phyloP scores from a whole-genome alignment of 805 yeast species.

The Candida rishiriensis region DNA sequence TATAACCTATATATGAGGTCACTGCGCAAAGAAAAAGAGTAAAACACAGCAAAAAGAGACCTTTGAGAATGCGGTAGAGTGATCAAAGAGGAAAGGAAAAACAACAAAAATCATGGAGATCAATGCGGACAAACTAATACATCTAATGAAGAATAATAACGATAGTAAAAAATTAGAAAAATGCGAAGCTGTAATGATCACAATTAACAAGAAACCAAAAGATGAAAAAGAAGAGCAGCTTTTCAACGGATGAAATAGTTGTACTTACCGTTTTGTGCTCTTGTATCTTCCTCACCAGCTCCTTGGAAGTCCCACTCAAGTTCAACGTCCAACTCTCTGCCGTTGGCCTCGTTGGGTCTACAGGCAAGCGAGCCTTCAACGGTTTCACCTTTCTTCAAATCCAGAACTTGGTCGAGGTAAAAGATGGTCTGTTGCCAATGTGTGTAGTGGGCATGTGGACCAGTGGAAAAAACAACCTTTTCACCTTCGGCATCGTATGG shows the following conservation, averaged over 20 bases:
- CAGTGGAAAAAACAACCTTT: constrained; percentile 79
- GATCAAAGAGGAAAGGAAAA: too few species aligned
- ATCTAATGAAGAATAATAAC: too few species aligned
- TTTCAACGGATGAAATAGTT: constrained; percentile 67
- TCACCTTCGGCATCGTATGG: constrained; percentile 52
- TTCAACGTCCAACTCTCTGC: constrained; percentile 85
- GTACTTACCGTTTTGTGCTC: constrained; percentile 56
- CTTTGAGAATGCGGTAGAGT: too few species aligned
- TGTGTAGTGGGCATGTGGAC: constrained; percentile 90
- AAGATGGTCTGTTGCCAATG: constrained; percentile 99
- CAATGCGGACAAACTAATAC: too few species aligned
- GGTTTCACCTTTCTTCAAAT: constrained; percentile 68
- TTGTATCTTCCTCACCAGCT: constrained; percentile 30
- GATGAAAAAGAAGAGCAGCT: not conserved
- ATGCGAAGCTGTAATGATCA: not conserved
- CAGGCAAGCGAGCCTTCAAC: constrained; percentile 69
- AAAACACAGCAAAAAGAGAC: too few species aligned
- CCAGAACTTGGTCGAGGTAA: constrained; percentile 78
- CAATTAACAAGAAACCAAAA: not conserved
- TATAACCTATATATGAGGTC: too few species aligned
- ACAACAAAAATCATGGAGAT: too few species aligned
- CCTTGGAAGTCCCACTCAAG: constrained; percentile 54
- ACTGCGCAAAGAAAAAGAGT: too few species aligned
- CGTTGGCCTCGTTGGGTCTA: constrained; percentile 72
- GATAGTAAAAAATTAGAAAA: not conserved